These are phyloP conservation scores for Daucus carota DNA, from an alignment of 129 eudicot genomes.

Conservation along the genomic window DH1_v3.0 NC_030382.2:59104001-59104500, in stretches of 20 bases:
- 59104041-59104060: conserved; percentile 9
- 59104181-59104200: conserved; percentile 55
- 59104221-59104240: conserved; percentile 58
- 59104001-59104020: conserved; percentile 65
- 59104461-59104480: not conserved
- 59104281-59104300: conserved; percentile 87
- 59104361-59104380: conserved; percentile 52
- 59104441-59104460: not conserved
- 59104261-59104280: conserved; percentile 75
- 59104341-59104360: conserved; percentile 77
- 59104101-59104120: conserved; percentile 67
- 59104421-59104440: not conserved
- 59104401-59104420: not conserved
- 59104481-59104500: conserved; percentile 52
- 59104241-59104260: conserved; percentile 66
- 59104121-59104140: conserved; percentile 46
- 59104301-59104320: conserved; percentile 79
- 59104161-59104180: conserved; percentile 74
- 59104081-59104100: conserved; percentile 56
- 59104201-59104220: conserved; percentile 70
- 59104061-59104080: conserved; percentile 30
- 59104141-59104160: conserved; percentile 88
- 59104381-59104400: not conserved
- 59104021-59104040: conserved; percentile 21
- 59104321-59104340: conserved; percentile 70